These are phyloP conservation scores for Immersiella caudata DNA, from an alignment of 495 filamentous ascomycete species.

Conservation along the genomic window DNA sequence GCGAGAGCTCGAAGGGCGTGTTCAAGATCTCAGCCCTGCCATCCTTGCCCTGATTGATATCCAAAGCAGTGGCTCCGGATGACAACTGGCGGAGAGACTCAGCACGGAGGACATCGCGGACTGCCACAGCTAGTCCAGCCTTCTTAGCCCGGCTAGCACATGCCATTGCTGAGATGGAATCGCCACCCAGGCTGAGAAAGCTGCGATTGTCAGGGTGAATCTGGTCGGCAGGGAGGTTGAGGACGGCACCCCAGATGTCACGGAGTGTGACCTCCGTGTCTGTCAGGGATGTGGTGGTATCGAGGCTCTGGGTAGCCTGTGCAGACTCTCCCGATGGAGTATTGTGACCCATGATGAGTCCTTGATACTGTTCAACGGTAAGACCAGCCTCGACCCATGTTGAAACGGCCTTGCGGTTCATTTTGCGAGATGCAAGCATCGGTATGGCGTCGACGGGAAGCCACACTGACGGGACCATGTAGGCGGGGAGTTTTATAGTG, in stretches of 20 bases:
- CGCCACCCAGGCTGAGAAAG: constrained; percentile 65
- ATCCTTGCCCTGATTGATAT: constrained; percentile 2
- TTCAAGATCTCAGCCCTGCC: constrained; percentile 1
- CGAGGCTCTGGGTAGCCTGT: not conserved
- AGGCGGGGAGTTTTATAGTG: constrained; percentile 29
- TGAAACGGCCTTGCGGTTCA: constrained; percentile 30
- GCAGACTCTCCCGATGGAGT: not conserved
- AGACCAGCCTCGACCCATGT: constrained; percentile 30
- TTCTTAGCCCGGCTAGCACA: constrained; percentile 32
- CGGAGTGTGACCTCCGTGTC: constrained; percentile 29
- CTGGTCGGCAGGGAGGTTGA: constrained; percentile 27
- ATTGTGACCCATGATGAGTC: constrained; percentile 21
- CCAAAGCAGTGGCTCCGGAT: constrained; percentile 9
- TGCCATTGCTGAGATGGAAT: constrained; percentile 67
- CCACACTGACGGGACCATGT: constrained; percentile 57
- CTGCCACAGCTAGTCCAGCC: constrained; percentile 18
- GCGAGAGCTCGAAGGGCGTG: constrained; percentile 48
- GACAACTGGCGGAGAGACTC: constrained; percentile 41
- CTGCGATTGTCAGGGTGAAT: constrained; percentile 50
- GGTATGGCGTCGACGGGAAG: constrained; percentile 25
- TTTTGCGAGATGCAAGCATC: constrained; percentile 29
- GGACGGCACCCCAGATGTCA: constrained; percentile 31
- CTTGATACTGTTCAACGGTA: constrained; percentile 20
- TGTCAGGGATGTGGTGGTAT: constrained; percentile 3
- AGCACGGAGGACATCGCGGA: constrained; percentile 53